Base-by-base conservation (phyloP, 352 stramenopile species). In the Phytophthora constricta region DNA sequence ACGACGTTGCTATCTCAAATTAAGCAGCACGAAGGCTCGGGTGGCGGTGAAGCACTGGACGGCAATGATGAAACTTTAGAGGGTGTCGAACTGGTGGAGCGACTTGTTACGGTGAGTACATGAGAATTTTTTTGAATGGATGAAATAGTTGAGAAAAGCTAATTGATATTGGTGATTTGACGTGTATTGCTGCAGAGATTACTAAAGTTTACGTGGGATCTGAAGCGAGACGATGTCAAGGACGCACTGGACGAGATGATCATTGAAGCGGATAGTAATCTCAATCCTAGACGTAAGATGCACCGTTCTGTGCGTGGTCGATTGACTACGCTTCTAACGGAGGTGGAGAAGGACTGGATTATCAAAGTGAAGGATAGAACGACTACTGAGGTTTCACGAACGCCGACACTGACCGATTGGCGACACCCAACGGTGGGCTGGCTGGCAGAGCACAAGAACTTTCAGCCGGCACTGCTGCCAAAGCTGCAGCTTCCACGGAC, bases 201-300 rank as follows among this genome's bases (percentile, higher is more conserved):
- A 64, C 57, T 85, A n/a, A 92, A 92, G 58, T 93, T 93, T 60
- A 80, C 76, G 45, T 96, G 87, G 89, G 50, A 80, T 13, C 51
- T 89, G 28, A 76, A 86, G 11, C 41, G 58, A 41, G 63, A 70
- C n/a, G 80, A 93, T 26, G 82, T 95, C 1, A 77, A 77, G 37
- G 62, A 74, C n/a, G 68, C 74, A 14, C 58, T 96, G 11, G 68
- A 62, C 1, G 76, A 85, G 1, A 89, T 96, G 72, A 66, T 96
- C 17, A 68, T 72, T 9, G 62, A 82, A 19, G 83, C 81, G 1
- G 79, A 89, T 20, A 25, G 43, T 2, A 64, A 67, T 22, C 33
- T 93, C 5, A 81, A 84, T 50, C 37, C 72, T 9, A 76, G 77
- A 5, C 53, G 86, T 22, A 42, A 74, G 16, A 65, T 78, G 3